Evolutionary conservation across 495 filamentous ascomycete species (phyloP).

Genomic region (Sphaerosporella brunnea): DNA sequence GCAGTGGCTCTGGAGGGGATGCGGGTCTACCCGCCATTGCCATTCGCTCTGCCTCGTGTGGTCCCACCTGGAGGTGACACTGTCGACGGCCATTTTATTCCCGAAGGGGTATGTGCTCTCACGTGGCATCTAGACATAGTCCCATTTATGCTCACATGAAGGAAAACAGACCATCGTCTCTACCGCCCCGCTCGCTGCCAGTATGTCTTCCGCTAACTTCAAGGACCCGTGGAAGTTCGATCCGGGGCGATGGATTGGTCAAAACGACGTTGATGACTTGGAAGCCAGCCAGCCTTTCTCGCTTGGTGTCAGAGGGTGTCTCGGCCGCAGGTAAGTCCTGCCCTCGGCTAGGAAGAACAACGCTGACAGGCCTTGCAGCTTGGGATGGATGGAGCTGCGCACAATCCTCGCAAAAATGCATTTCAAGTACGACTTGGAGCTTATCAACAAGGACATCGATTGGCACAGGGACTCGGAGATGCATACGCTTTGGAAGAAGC

Average conservation of each 20-base stretch:
- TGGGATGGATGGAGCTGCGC: no score
- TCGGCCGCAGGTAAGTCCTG: constrained; percentile 26
- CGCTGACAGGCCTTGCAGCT: no score
- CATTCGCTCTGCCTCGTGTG: constrained; percentile 33
- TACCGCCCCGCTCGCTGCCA: constrained; percentile 29
- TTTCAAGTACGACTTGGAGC: no score
- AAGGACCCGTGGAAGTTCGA: constrained; percentile 31
- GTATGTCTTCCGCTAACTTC: constrained; percentile 31
- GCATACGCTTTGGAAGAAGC: no score
- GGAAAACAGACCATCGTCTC: constrained; percentile 26
- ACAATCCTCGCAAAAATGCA: no score
- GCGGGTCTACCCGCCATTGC: constrained; percentile 39
- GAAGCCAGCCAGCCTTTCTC: constrained; percentile 28
- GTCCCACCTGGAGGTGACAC: constrained; percentile 30
- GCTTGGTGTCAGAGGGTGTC: constrained; percentile 26
- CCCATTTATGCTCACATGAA: neutral
- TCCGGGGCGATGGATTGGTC: constrained; percentile 35
- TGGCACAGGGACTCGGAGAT: no score
- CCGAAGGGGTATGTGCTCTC: constrained; percentile 26
- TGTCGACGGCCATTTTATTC: constrained; percentile 33
- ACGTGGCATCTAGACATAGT: neutral
- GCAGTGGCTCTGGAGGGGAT: constrained; percentile 42
- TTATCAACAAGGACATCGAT: no score
- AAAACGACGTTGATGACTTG: constrained; percentile 25
- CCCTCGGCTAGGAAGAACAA: no score